Evolutionary conservation across 1,284 basidiomycete species (phyloP).

Genomic region (Cryptococcus amylolentus): DNA sequence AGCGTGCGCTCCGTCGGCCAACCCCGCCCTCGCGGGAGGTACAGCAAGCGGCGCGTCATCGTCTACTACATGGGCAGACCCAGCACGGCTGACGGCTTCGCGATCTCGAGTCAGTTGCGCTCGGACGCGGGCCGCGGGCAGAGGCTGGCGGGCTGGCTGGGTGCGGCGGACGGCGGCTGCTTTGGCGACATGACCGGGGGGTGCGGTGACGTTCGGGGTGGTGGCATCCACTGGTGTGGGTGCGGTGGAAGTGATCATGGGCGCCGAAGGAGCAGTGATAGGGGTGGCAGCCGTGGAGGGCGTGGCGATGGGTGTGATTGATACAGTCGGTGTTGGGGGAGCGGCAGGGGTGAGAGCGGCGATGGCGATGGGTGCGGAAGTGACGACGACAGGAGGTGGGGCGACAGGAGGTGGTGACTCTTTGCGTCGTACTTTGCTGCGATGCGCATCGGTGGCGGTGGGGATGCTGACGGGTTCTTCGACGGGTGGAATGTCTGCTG

Average conservation of each 20-base stretch:
- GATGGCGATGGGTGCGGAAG: neutral
- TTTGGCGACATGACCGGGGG: neutral
- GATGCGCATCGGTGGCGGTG: neutral
- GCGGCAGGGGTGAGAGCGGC: neutral
- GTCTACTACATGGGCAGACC: conserved; percentile 19
- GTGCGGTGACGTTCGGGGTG: neutral
- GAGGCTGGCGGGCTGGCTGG: neutral
- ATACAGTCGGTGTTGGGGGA: neutral
- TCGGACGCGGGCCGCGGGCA: neutral
- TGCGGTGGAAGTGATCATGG: neutral
- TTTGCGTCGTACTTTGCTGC: neutral
- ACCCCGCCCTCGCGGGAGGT: conserved; percentile 23
- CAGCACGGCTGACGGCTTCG: conserved; percentile 5
- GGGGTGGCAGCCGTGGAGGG: neutral
- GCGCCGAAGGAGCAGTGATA: neutral
- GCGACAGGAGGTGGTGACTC: neutral
- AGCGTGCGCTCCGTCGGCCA: conserved; percentile 23
- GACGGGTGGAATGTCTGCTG: neutral
- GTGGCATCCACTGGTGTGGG: neutral
- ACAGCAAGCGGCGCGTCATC: conserved; percentile 26
- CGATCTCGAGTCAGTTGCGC: neutral
- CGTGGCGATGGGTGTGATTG: neutral
- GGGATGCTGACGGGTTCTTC: conserved; percentile 2
- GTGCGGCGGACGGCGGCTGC: neutral
- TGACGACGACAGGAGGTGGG: neutral